These are phyloP conservation scores for Fusarium equiseti DNA, from an alignment of 2,329 filamentous ascomycete genomes.

Conservation along the genomic window DNA sequence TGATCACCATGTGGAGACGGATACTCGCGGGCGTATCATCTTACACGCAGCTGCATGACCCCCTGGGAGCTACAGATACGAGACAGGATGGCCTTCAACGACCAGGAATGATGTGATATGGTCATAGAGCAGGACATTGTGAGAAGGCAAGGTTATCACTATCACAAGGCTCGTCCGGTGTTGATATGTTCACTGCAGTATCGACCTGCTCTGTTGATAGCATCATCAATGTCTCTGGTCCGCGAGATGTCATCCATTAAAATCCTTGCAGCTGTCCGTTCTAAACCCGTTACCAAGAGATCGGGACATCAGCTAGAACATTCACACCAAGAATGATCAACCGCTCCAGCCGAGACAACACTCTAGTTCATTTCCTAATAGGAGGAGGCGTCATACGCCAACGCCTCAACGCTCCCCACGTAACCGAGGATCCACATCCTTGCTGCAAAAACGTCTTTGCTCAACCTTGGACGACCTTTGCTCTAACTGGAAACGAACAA, in stretches of 20 bases:
- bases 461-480: not conserved
- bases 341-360: constrained; percentile 13
- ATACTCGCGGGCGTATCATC: constrained; percentile 25
- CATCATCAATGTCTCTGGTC: not conserved
- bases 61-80: not conserved
- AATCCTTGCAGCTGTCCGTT: not conserved
- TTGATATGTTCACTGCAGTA: not conserved
- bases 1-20: constrained; percentile 20
- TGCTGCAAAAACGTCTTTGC: constrained; percentile 1
- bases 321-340: not conserved
- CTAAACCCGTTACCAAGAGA: constrained; percentile 18
- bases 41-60: constrained; percentile 26
- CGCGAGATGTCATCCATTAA: not conserved
- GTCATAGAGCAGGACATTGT: not conserved
- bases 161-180: not conserved
- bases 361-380: constrained; percentile 5
- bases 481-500: constrained; percentile 6
- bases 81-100: not conserved
- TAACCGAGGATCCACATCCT: constrained; percentile 13
- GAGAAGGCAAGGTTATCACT: not conserved
- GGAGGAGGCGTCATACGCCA: constrained; percentile 25
- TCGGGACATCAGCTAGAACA: not conserved
- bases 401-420: constrained; percentile 30
- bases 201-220: too few relatives aligned
- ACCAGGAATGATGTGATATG: not conserved